Percentiles rank a stretch among this genome's conserved stretches.
These are phyloP conservation scores for Ramularia endophylla DNA, from an alignment of 2,329 filamentous ascomycete genomes.

Conservation along the genomic window DNA sequence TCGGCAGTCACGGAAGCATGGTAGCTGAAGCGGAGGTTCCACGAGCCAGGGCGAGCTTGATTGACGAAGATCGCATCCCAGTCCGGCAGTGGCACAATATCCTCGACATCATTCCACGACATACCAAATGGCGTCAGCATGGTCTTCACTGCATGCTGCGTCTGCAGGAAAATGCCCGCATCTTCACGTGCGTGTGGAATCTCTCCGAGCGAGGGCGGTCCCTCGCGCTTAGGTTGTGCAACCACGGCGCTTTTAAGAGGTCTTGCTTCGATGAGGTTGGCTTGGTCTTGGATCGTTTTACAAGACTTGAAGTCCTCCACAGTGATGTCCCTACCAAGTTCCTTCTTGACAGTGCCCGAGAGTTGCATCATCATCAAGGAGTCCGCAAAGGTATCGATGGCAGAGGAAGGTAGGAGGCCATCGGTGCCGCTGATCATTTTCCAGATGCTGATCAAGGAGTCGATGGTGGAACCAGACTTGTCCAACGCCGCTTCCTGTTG, in stretches of 20 bases:
- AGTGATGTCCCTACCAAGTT: conserved; percentile 27
- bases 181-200: conserved; percentile 26
- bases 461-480: conserved; percentile 24
- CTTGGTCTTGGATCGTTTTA: conserved; percentile 28
- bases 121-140: conserved; percentile 23
- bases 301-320: conserved; percentile 30
- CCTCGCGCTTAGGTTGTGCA: conserved; percentile 19
- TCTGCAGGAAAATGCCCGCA: conserved; percentile 19
- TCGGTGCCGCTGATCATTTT: conserved; percentile 27
- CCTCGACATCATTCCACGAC: conserved; percentile 30
- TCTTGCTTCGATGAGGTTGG: conserved; percentile 25
- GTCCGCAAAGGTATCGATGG: conserved; percentile 27
- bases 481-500: conserved; percentile 22
- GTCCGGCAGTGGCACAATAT: conserved; percentile 29
- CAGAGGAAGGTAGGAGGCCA: conserved; percentile 18
- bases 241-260: conserved; percentile 14
- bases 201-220: conserved; percentile 26
- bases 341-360: conserved; percentile 28
- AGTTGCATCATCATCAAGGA: conserved; percentile 33
- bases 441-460: conserved; percentile 28
- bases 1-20: conserved; percentile 18
- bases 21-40: conserved; percentile 30
- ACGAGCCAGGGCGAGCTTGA: conserved; percentile 24
- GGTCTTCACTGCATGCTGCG: conserved; percentile 19
- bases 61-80: conserved; percentile 30